Evolutionary conservation across 139 green algal species (phyloP), one percentile per base, ranked within the genome.

Genomic region (Chlamydomonas incerta): DNA sequence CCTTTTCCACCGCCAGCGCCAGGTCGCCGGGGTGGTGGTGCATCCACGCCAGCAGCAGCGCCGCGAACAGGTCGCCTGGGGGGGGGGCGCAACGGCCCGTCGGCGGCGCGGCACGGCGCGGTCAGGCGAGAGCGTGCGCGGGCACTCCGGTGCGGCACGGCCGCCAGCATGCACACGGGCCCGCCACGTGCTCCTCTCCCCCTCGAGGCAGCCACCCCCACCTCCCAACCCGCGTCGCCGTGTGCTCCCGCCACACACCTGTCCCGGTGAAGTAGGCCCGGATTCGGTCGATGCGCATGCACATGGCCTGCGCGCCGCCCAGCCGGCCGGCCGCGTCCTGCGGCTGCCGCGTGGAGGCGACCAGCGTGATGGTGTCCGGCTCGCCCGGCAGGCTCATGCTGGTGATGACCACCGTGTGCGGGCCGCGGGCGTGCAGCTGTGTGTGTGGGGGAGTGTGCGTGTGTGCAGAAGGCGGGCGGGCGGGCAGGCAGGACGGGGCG

Each of bases 181-280:
- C n/a, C n/a, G n/a, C n/a, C n/a, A n/a, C n/a, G n/a, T n/a, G 41
- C 41, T 8, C 41, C 41, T 50, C 41, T 50, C 41, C 41, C 5
- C 41, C 41, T 50, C 41, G 41, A 50, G 41, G 41, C 41, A 5
- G 6, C 41, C 70, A 76, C 28, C 46, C 2, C 10, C 13, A 3
- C 14, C 65, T 5, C n/a, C 31, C 65, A 1, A 41, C 20, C 8
- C 4, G 5, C 70, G 8, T 28, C 37, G 24, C 71, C 28, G 24
- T 1, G 20, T 41, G 46, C 24, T 37, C 6, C 35, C 4, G 20
- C 29, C 35, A 37, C 24, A 57, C 86, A 92, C 95, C 95, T 87
- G 94, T 97, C 9, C 96, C 96, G 14, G 95, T 97, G 87, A 98
- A 98, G 88, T 97, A 96, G 0, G 90, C 93, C 9, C 92, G 60